phyloP scores from a whole-genome alignment of 768 basidiomycete species.

The Mycena maculata region DNA sequence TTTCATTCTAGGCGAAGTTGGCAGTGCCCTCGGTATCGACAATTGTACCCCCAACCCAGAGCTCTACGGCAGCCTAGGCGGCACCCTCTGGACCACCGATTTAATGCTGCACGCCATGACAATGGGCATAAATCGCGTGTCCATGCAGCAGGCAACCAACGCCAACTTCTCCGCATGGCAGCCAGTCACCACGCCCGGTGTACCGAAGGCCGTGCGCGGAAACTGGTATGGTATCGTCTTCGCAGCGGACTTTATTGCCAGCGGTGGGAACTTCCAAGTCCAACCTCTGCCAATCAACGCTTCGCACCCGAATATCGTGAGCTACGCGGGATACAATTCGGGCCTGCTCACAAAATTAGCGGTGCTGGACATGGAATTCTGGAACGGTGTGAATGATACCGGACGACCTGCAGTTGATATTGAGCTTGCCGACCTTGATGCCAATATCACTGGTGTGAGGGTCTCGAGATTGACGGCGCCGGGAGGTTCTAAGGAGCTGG shows the following conservation, averaged over 20 bases:
- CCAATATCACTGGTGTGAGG: background rate
- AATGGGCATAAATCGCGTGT: conserved; percentile 9
- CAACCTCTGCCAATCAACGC: background rate
- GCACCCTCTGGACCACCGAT: conserved; percentile 11
- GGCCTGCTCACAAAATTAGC: too few relatives aligned
- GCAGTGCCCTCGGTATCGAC: background rate
- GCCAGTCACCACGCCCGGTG: background rate
- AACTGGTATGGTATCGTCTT: conserved; percentile 17
- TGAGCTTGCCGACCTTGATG: background rate
- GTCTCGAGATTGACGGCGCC: conserved; percentile 17
- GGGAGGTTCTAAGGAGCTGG: background rate
- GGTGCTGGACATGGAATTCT: too few relatives aligned
- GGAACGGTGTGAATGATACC: too few relatives aligned
- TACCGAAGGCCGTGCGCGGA: background rate
- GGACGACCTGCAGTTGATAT: too few relatives aligned
- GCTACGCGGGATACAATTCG: conserved; percentile 21
- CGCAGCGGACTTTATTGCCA: too few relatives aligned
- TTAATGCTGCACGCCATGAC: conserved; percentile 11
- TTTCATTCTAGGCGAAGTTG: conserved; percentile 12
- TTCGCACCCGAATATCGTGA: conserved; percentile 1
- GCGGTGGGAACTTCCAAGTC: too few relatives aligned
- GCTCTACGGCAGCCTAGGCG: conserved; percentile 17
- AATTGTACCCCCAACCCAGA: background rate
- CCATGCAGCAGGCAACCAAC: background rate
- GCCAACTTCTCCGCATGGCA: background rate